phyloP scores from a whole-genome alignment of 805 yeast species.

The Cyberlindnera petersonii region DNA sequence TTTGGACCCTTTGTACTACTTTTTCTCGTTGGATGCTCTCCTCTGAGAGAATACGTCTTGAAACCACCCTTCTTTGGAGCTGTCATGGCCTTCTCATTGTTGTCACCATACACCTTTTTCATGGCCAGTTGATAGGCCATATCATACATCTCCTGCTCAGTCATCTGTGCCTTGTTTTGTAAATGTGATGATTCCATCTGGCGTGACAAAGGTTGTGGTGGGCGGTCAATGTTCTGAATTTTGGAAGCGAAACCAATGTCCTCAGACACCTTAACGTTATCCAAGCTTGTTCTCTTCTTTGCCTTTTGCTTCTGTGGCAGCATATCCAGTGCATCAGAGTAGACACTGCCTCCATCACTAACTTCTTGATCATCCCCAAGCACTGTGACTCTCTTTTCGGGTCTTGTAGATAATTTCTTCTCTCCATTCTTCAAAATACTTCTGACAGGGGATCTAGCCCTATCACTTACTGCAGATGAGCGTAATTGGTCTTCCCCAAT shows the following conservation, averaged over 20 bases:
- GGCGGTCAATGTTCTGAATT: not conserved
- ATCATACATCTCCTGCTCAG: conserved; percentile 44
- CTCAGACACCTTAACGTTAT: conserved; percentile 14
- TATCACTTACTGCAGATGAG: not conserved
- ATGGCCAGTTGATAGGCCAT: conserved; percentile 54
- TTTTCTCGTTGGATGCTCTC: conserved; percentile 1
- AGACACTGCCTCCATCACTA: conserved; percentile 25
- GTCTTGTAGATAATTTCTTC: conserved; percentile 1
- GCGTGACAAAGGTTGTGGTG: not conserved
- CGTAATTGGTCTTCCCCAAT: not conserved
- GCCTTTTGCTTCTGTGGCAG: conserved; percentile 11
- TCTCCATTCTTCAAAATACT: conserved; percentile 15
- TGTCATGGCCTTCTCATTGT: conserved; percentile 6
- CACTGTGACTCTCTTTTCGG: conserved; percentile 13
- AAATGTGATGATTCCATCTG: no score
- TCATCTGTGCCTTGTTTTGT: conserved; percentile 5
- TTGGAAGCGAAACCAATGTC: conserved; percentile 6
- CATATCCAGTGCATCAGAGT: conserved; percentile 23
- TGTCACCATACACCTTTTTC: conserved; percentile 50
- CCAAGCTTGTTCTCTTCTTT: conserved; percentile 8
- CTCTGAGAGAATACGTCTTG: conserved; percentile 20
- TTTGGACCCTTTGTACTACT: conserved; percentile 1
- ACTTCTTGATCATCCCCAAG: conserved; percentile 17
- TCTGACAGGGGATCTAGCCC: conserved; percentile 15
- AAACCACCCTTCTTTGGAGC: conserved; percentile 14